Conservation (phyloP, 805 yeast genomes). For the Komagataella ulmi region DNA sequence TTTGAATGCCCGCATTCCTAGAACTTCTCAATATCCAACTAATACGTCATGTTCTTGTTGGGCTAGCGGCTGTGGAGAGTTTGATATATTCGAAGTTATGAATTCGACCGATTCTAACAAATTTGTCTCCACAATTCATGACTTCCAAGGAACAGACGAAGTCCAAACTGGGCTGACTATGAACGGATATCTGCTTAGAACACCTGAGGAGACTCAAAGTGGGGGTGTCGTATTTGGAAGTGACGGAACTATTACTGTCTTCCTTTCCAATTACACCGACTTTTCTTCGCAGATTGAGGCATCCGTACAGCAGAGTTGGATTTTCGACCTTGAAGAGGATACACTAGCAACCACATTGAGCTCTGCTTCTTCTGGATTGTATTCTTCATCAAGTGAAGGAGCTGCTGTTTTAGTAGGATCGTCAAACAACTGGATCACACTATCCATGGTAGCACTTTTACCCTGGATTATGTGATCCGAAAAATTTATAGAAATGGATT, state of each 20-base stretch:
- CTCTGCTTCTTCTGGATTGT: not conserved
- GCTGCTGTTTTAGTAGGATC: not conserved
- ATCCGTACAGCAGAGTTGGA: not conserved
- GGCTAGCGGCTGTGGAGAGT: slow-evolving; percentile 72
- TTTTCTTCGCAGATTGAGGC: not conserved
- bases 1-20: slow-evolving; percentile 56
- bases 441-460: not conserved
- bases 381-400: not conserved
- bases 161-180: slow-evolving; percentile 48
- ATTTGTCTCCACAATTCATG: slow-evolving; percentile 59
- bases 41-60: slow-evolving; percentile 61
- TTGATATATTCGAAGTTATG: slow-evolving; percentile 64
- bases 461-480: not conserved
- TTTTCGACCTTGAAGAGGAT: not conserved
- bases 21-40: slow-evolving; percentile 59
- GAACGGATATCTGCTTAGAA: slow-evolving; percentile 44
- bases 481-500: no score
- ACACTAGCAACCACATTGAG: not conserved
- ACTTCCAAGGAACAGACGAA: slow-evolving; percentile 58
- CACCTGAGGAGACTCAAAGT: slow-evolving; percentile 32
- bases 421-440: not conserved
- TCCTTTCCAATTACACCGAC: slow-evolving; percentile 36
- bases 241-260: slow-evolving; percentile 47
- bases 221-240: slow-evolving; percentile 66
- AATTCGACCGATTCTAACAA: slow-evolving; percentile 42